Base-by-base conservation (phyloP, 2,329 filamentous ascomycete species). In the Trichoderma asperellum region DNA sequence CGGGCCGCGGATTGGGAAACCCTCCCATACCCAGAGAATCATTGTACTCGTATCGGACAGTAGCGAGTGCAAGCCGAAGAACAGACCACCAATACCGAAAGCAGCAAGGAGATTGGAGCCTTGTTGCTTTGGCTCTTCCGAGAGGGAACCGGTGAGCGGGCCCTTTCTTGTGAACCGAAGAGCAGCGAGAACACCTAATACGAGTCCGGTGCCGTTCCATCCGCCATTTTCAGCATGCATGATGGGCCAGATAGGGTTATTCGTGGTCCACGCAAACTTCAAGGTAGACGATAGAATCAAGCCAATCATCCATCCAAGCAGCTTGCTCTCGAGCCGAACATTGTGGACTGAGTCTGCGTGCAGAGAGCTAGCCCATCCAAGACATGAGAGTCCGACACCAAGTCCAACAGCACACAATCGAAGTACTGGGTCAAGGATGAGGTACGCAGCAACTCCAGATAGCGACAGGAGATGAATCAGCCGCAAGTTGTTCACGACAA, bases 11-110 rank as follows among this genome's bases (percentile, higher is more conserved):
- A 98, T 88, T 16, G 96, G 96, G 75, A 92, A 99, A 7, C 96
- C 96, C 74, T 97, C 94, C 96, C 96, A 99, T 2, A 93, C 93
- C 96, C 96, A 99, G 18, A 94, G 86, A 69, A 98, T 97, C 94
- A 99, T 98, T 66, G 96, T 99, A 83, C 96, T 98, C 0, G 94
- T 97, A 78, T 99, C 96, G 0, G 96, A 97, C 12, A 99, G 86
- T 11, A 99, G 84, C 1, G 94, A 97, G 78, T 98, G 96, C 76
- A 98, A 85, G 5, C 88, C 92, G 76, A 99, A 99, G 76, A 97
- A 86, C 8, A 97, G 80, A 35, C 94, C 95, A 29, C 88, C 94
- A 68, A 98, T 80, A 70, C 96, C 93, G 60, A 96, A 81, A 11
- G 90, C 92, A 35, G 93, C 89, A 55, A 97, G 83, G n/a, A 77